These are phyloP conservation scores for Sphagnurus paluster DNA, from an alignment of 1,284 basidiomycete genomes.

Conservation along the genomic window DNA sequence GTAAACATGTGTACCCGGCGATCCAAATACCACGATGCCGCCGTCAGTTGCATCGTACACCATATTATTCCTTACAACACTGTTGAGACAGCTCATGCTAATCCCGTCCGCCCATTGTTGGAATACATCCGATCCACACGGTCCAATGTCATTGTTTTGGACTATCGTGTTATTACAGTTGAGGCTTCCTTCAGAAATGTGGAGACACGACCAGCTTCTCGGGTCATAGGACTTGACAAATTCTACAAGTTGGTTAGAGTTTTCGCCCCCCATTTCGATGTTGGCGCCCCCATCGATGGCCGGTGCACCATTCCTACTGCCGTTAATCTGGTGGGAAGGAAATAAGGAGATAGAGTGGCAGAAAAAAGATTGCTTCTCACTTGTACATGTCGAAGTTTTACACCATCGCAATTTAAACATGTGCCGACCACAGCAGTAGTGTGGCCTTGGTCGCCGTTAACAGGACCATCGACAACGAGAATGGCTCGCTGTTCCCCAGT, in stretches of 20 bases:
- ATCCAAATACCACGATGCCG: slow-evolving; percentile 83
- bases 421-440: slow-evolving; percentile 72
- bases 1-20: slow-evolving; percentile 73
- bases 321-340: slow-evolving; percentile 53
- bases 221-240: slow-evolving; percentile 71
- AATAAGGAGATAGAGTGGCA: no score
- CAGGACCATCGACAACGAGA: slow-evolving; percentile 51
- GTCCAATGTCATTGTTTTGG: slow-evolving; percentile 81
- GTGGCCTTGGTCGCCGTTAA: slow-evolving; percentile 57
- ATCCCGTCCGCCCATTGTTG: slow-evolving; percentile 87
- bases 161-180: slow-evolving; percentile 65
- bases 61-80: slow-evolving; percentile 70
- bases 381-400: slow-evolving; percentile 71
- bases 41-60: slow-evolving; percentile 79
- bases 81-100: slow-evolving; percentile 71
- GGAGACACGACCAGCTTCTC: slow-evolving; percentile 74
- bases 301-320: slow-evolving; percentile 52
- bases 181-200: slow-evolving; percentile 65
- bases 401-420: slow-evolving; percentile 55
- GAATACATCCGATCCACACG: slow-evolving; percentile 64
- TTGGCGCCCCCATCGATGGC: slow-evolving; percentile 66
- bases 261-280: slow-evolving; percentile 77
- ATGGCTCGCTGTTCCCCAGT: slow-evolving; percentile 39
- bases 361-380: slow-evolving; percentile 33
- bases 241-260: slow-evolving; percentile 66